Conservation (phyloP, 345 rosid genomes). For the Dipteronia sinensis region DNA sequence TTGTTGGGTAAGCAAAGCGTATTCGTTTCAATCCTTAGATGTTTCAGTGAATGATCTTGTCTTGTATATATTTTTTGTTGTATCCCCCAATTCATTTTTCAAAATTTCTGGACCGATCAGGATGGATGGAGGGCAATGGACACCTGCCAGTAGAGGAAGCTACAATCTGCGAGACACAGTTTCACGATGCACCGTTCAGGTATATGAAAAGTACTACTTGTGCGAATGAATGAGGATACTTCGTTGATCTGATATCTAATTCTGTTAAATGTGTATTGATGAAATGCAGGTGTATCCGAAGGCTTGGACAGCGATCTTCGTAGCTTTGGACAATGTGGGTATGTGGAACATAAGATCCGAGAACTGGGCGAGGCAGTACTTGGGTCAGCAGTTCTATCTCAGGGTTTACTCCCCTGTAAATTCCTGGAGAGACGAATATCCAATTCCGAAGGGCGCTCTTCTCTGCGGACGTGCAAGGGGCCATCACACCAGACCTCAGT, state of each 20-base stretch:
- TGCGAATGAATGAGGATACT: background rate
- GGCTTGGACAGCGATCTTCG: constrained; percentile 85
- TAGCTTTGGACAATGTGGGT: constrained; percentile 91
- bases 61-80: background rate
- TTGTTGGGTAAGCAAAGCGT: constrained; percentile 75
- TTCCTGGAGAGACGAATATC: constrained; percentile 78
- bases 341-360: constrained; percentile 98
- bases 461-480: constrained; percentile 84
- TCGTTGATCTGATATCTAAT: background rate
- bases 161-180: constrained; percentile 87
- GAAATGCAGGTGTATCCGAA: constrained; percentile 74
- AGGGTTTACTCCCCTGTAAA: constrained; percentile 70
- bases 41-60: background rate
- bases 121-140: constrained; percentile 98
- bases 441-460: constrained; percentile 84
- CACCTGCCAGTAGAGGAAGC: constrained; percentile 56
- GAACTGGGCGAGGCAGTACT: constrained; percentile 86
- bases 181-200: constrained; percentile 77
- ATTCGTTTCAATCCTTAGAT: background rate
- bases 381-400: constrained; percentile 88
- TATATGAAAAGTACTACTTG: background rate
- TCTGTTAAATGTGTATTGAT: background rate
- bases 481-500: constrained; percentile 67
- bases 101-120: constrained; percentile 37
- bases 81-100: background rate